Base-by-base conservation (phyloP, 768 basidiomycete genomes). In the Kwoniella dendrophila region DNA sequence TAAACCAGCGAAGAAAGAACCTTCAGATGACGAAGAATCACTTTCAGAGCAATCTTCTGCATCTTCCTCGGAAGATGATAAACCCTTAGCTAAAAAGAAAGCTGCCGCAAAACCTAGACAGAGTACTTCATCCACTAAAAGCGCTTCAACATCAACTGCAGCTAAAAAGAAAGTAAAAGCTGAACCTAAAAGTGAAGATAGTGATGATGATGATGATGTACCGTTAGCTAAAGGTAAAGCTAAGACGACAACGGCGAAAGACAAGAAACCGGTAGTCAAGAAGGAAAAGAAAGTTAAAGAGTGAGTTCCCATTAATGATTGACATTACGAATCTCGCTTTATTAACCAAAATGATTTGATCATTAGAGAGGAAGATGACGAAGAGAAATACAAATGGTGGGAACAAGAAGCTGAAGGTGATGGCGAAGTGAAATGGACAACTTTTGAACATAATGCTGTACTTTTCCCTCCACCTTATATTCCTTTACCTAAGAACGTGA, bases 391-490 rank as follows among this genome's bases (percentile, higher is more conserved):
- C 64, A 94, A 91, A 90, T 96, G 93, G 95, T 89, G 92, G 71
- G 79, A 82, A 62, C 81, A 84, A 68, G 73, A 80, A 26, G 70
- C 62, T 6, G 84, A 88, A 66, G 83, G 82, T 30, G 85, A 89
- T 73, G 90, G 86, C 11, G 83, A 86, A 38, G 82, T 86, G 59
- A 96, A 97, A 79, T 99, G 96, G 96, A 85, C 85, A 64, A 96
- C 92, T n/a, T 84, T 99, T 53, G 88, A 92, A 73, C 96, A 99
- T 80, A 86, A 85, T 68, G 96, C 94, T 51, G 93, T 99, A 38
- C 84, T 93, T 66, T 99, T 99, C 81, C 96, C 96, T 64, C 92
- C 92, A 50, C 88, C 93, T 2, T 99, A 99, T 77, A 87, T 91
- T 71, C 84, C 89, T 7, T 81, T 96, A 56, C 92, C 96, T 1